A percentile compares a stretch with the other conserved stretches of the same genome.
Conservation (phyloP, 2,329 filamentous ascomycete species). For the Amphichorda felina region DNA sequence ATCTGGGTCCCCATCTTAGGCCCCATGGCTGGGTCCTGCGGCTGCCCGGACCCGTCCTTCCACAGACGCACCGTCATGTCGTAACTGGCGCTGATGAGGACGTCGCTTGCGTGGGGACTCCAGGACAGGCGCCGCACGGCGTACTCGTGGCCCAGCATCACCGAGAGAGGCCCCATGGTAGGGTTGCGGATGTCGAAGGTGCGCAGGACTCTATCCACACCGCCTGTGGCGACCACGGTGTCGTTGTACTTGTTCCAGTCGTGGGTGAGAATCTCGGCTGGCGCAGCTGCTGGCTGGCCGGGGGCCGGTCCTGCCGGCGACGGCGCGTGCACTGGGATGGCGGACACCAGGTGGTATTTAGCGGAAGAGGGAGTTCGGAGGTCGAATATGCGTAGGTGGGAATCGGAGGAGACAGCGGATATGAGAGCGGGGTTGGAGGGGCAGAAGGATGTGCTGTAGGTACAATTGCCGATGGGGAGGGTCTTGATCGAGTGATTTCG, state of each 20-base stretch:
- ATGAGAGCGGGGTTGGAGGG: slow-evolving; percentile 79
- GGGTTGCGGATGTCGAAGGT: slow-evolving; percentile 84
- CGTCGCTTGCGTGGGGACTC: slow-evolving; percentile 87
- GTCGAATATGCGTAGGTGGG: slow-evolving; percentile 82
- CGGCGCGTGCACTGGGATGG: slow-evolving; percentile 71
- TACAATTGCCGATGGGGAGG: slow-evolving; percentile 83
- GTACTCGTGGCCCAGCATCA: slow-evolving; percentile 81
- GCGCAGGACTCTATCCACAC: slow-evolving; percentile 77
- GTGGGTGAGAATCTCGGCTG: slow-evolving; percentile 79
- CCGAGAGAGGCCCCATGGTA: slow-evolving; percentile 54
- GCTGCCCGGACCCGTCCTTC: slow-evolving; percentile 55
- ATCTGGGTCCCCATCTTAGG: slow-evolving; percentile 55
- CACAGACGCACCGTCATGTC: slow-evolving; percentile 96
- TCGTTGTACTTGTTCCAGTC: slow-evolving; percentile 99
- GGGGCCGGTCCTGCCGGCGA: slow-evolving; percentile 13
- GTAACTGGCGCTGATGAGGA: slow-evolving; percentile 82
- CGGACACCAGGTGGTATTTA: slow-evolving; percentile 73
- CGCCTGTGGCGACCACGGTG: slow-evolving; percentile 72
- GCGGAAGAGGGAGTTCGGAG: slow-evolving; percentile 76
- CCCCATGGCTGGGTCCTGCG: slow-evolving; percentile 17
- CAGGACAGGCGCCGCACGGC: slow-evolving; percentile 77
- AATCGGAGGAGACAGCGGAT: slow-evolving; percentile 81
- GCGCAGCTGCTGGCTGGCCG: slow-evolving; percentile 25
- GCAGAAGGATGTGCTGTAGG: slow-evolving; percentile 84
- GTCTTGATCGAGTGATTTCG: slow-evolving; percentile 66